Conservation (phyloP, 306 rosid species). For the Gastrolobium bilobum region DNA sequence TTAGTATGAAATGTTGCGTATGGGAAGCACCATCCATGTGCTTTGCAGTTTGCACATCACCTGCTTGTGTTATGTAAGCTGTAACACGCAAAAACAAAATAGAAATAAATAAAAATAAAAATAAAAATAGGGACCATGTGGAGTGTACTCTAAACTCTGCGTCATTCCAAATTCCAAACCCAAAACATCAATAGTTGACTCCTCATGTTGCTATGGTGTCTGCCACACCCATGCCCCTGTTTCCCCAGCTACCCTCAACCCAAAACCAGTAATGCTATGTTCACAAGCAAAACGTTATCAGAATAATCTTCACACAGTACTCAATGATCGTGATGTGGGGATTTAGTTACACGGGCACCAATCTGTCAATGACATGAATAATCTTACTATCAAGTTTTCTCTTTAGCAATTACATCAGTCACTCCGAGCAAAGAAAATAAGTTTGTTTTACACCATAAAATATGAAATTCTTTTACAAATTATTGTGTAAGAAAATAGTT, state of each 20-base stretch:
- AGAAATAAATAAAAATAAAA: background rate
- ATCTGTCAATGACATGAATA: background rate
- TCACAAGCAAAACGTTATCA: constrained; percentile 3
- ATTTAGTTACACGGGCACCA: background rate
- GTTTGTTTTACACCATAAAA: too few relatives aligned
- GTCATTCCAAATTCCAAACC: constrained; percentile 39
- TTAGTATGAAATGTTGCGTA: constrained; percentile 26
- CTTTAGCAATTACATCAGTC: too few relatives aligned
- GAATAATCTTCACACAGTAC: background rate
- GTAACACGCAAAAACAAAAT: constrained; percentile 45
- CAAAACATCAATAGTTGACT: constrained; percentile 27
- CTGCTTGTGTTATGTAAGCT: constrained; percentile 51
- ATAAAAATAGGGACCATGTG: constrained; percentile 25
- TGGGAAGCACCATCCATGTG: constrained; percentile 43
- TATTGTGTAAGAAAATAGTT: too few relatives aligned
- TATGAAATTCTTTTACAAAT: too few relatives aligned
- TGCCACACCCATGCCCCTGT: background rate
- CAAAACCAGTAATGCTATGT: constrained; percentile 1
- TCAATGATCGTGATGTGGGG: background rate
- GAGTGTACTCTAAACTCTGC: constrained; percentile 26
- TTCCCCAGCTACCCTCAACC: constrained; percentile 9
- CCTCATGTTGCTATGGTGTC: background rate
- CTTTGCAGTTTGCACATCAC: constrained; percentile 31
- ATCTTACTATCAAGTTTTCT: too few relatives aligned
- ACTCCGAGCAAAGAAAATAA: too few relatives aligned